Percentiles rank a stretch among this genome's conserved stretches.
These are phyloP conservation scores for Linum trigynum DNA, from an alignment of 345 rosid genomes.

Conservation along the genomic window DNA sequence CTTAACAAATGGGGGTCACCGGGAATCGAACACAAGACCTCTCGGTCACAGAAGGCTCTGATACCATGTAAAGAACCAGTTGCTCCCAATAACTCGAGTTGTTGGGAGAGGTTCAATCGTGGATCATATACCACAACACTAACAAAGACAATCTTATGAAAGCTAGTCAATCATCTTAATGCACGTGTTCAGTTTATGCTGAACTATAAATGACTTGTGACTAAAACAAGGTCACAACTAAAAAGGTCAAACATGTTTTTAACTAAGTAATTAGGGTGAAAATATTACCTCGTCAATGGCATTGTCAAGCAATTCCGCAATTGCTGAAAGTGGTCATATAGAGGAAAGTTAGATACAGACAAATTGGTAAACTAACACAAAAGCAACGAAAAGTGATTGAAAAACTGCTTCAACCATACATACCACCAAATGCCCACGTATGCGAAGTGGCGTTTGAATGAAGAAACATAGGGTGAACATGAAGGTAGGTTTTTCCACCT, in stretches of 20 bases:
- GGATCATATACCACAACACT: no score
- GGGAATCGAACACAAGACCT: no score
- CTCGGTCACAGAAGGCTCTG: no score
- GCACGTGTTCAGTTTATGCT: not conserved
- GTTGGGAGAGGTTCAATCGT: no score
- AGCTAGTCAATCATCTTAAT: conserved; percentile 10
- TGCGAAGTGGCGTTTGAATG: conserved; percentile 99
- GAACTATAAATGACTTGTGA: not conserved
- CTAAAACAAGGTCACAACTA: not conserved
- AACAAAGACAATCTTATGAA: no score
- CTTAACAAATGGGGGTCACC: no score
- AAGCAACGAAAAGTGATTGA: not conserved
- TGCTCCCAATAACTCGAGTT: no score
- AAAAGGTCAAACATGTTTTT: conserved; percentile 3
- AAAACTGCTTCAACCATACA: conserved; percentile 15
- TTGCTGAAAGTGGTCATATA: conserved; percentile 44
- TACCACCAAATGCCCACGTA: conserved; percentile 99
- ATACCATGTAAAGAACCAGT: no score
- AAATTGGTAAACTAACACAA: not conserved
- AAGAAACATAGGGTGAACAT: conserved; percentile 93
- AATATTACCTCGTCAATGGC: conserved; percentile 83
- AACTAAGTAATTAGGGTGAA: conserved; percentile 5
- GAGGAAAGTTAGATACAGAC: not conserved
- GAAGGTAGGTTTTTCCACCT: conserved; percentile 73
- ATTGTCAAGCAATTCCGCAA: conserved; percentile 93